Evolutionary conservation across 441 rosid genomes (phyloP).

Genomic region (Erysimum cheiri): DNA sequence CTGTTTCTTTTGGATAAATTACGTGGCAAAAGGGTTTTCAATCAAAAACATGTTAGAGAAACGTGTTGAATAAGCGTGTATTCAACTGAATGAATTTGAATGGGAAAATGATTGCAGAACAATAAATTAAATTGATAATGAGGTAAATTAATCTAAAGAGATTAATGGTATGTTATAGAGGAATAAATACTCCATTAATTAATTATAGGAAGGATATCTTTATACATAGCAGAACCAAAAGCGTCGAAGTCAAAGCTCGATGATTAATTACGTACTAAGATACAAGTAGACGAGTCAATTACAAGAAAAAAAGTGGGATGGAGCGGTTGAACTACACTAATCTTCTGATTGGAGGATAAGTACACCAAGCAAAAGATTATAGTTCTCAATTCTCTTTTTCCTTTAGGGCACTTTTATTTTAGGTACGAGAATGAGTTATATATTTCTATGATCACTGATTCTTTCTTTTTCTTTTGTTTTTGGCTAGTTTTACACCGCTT

Average conservation of each 20-base stretch:
- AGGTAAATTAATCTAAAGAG: too few relatives aligned
- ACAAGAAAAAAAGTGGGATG: not conserved
- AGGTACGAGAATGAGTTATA: too few relatives aligned
- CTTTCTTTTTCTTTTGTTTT: too few relatives aligned
- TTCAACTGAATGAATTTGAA: not conserved
- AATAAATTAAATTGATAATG: too few relatives aligned
- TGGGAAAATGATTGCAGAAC: not conserved
- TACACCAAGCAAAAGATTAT: not conserved
- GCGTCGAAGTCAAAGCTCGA: not conserved
- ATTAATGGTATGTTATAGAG: too few relatives aligned
- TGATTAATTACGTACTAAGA: not conserved
- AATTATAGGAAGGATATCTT: too few relatives aligned
- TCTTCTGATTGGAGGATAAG: not conserved
- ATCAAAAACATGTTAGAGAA: not conserved
- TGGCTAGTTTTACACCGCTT: too few relatives aligned
- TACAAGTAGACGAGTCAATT: not conserved
- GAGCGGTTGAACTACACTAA: not conserved
- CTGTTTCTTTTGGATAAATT: not conserved
- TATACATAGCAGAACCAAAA: not conserved
- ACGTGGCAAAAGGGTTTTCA: slow-evolving; percentile 1
- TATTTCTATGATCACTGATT: too few relatives aligned
- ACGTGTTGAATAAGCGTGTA: not conserved
- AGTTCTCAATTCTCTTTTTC: too few relatives aligned
- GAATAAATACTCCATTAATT: too few relatives aligned
- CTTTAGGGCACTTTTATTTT: too few relatives aligned